These are phyloP conservation scores for Drechslera avenae DNA, from an alignment of 2,329 filamentous ascomycete species.

Conservation along the genomic window DNA sequence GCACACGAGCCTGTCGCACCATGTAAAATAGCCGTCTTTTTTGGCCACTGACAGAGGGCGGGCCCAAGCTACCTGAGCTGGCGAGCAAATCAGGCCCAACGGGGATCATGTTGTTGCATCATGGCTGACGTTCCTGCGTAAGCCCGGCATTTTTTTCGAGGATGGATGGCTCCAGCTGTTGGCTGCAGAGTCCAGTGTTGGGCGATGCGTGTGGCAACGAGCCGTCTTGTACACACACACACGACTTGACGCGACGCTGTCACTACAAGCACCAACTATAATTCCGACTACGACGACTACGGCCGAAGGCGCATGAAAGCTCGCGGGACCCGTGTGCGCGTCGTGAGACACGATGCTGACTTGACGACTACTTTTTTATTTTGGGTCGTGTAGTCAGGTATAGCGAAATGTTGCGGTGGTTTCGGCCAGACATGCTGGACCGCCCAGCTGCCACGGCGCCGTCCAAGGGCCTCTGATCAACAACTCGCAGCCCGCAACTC, in stretches of 20 bases:
- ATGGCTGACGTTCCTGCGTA: constrained; percentile 40
- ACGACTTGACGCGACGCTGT: constrained; percentile 17
- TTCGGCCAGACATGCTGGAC: constrained; percentile 15
- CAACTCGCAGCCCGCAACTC: constrained; percentile 16
- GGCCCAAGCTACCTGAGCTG: constrained; percentile 26
- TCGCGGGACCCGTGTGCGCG: constrained; percentile 3
- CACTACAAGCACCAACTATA: background rate
- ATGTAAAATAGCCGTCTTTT: constrained; percentile 30
- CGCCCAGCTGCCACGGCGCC: constrained; percentile 26
- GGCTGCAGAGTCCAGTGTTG: constrained; percentile 13
- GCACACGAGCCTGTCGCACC: constrained; percentile 40
- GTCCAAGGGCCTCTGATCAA: constrained; percentile 18
- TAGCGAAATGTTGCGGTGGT: constrained; percentile 19
- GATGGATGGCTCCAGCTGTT: constrained; percentile 3
- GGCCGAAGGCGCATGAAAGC: constrained; percentile 12
- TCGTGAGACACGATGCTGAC: constrained; percentile 19
- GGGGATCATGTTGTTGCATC: constrained; percentile 27
- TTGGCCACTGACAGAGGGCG: constrained; percentile 33
- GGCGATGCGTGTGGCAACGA: constrained; percentile 24
- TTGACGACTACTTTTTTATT: constrained; percentile 17
- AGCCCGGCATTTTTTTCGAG: constrained; percentile 24
- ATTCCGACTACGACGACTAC: constrained; percentile 4
- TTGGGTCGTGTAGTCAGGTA: constrained; percentile 13
- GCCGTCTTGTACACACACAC: constrained; percentile 4
- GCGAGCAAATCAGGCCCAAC: constrained; percentile 42